phyloP scores from a whole-genome alignment of 768 basidiomycete species.

The Boletus rufocinnamomeus region DNA sequence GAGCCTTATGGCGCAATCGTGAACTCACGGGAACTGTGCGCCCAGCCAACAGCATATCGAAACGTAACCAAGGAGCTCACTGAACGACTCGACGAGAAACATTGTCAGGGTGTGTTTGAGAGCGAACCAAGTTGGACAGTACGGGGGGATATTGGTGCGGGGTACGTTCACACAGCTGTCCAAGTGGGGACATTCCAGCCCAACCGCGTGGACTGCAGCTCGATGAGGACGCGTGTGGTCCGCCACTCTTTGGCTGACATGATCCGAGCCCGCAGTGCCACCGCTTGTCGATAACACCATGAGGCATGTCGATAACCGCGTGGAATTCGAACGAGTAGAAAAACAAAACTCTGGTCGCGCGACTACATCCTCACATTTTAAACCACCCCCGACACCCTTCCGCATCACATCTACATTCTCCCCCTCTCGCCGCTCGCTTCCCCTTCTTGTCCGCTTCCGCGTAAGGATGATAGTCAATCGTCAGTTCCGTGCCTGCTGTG shows the following conservation, averaged over 20 bases:
- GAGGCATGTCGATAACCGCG: too few relatives aligned
- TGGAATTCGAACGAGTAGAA: too few relatives aligned
- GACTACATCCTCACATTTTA: slow-evolving; percentile 3
- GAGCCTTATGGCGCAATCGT: slow-evolving; percentile 6
- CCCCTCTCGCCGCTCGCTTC: slow-evolving; percentile 30
- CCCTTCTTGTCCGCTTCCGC: slow-evolving; percentile 30
- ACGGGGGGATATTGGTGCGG: slow-evolving; percentile 10
- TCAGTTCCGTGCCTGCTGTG: slow-evolving; percentile 54
- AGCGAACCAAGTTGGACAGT: background rate
- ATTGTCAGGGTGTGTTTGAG: slow-evolving; percentile 8
- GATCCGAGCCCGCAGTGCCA: background rate
- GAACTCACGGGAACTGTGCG: slow-evolving; percentile 84
- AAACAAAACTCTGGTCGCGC: too few relatives aligned
- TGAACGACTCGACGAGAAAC: slow-evolving; percentile 38
- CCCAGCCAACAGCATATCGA: slow-evolving; percentile 83
- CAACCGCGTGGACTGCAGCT: background rate
- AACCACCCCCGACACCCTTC: slow-evolving; percentile 43
- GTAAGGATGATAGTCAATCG: slow-evolving; percentile 64
- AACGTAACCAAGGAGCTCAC: slow-evolving; percentile 66
- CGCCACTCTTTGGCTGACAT: background rate
- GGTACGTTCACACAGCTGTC: slow-evolving; percentile 23
- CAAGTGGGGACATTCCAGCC: background rate
- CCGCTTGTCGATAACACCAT: too few relatives aligned
- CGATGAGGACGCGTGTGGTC: background rate
- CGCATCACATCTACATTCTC: slow-evolving; percentile 41